Percentiles rank a stretch among this genome's conserved stretches.
phyloP scores from a whole-genome alignment of 352 stramenopile genomes.

The Globisporangium okanoganense region DNA sequence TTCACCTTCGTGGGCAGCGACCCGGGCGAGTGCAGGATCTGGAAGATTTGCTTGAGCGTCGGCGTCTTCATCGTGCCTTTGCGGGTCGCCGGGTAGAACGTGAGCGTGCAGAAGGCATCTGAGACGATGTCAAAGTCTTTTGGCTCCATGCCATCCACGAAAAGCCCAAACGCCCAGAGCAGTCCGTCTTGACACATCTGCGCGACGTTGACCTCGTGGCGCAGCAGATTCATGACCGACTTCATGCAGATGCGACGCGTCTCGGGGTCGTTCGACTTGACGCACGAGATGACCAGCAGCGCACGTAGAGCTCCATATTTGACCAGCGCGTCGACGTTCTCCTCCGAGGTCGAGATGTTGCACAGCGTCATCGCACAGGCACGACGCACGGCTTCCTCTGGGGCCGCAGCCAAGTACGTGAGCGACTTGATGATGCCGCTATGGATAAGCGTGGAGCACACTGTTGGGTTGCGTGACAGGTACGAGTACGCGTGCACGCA shows the following conservation, averaged over 20 bases:
- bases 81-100: slow-evolving; percentile 48
- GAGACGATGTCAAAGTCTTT: slow-evolving; percentile 61
- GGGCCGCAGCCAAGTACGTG: slow-evolving; percentile 55
- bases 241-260: slow-evolving; percentile 74
- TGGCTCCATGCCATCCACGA: slow-evolving; percentile 45
- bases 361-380: slow-evolving; percentile 88
- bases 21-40: slow-evolving; percentile 24
- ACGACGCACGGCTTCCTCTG: slow-evolving; percentile 63
- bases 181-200: slow-evolving; percentile 66
- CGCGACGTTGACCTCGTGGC: slow-evolving; percentile 37
- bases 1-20: slow-evolving; percentile 27
- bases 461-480: slow-evolving; percentile 38
- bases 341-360: slow-evolving; percentile 89
- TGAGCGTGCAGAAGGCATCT: slow-evolving; percentile 60
- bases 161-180: slow-evolving; percentile 65
- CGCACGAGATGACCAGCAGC: slow-evolving; percentile 80
- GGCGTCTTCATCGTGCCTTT: slow-evolving; percentile 37
- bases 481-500: slow-evolving; percentile 69
- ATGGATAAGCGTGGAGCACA: slow-evolving; percentile 47
- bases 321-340: slow-evolving; percentile 87
- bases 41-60: slow-evolving; percentile 39
- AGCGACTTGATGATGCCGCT: slow-evolving; percentile 72
- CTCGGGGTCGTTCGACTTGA: slow-evolving; percentile 77
- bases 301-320: slow-evolving; percentile 86
- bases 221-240: slow-evolving; percentile 62